Conservation (phyloP, 345 rosid genomes). For the Odontarrhena argentea region DNA sequence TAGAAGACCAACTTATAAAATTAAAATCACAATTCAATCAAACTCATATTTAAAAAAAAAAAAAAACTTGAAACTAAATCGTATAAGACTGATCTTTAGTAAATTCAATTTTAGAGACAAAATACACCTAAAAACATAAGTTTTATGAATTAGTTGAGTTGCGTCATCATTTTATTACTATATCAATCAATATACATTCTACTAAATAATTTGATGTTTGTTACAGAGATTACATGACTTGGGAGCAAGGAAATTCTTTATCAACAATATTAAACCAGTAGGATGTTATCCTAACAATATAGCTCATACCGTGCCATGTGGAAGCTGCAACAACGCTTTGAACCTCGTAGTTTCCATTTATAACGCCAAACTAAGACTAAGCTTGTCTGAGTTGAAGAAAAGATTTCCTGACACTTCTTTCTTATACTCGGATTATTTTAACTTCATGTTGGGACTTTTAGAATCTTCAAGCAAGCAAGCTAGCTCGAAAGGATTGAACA, state of each 20-base stretch:
- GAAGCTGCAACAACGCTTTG: constrained; percentile 30
- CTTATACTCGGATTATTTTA: constrained; percentile 37
- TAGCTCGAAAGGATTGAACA: constrained; percentile 6
- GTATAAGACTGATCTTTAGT: too few species aligned
- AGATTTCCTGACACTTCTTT: constrained; percentile 11
- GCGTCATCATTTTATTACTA: too few species aligned
- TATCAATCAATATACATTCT: neutral
- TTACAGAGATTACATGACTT: constrained; percentile 30
- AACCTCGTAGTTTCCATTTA: constrained; percentile 17
- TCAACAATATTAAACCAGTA: constrained; percentile 35
- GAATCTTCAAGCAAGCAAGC: constrained; percentile 4
- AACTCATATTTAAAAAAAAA: too few species aligned
- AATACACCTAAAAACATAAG: too few species aligned
- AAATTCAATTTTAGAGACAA: too few species aligned
- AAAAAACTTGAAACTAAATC: too few species aligned
- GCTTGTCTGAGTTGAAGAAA: neutral
- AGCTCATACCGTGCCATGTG: constrained; percentile 16
- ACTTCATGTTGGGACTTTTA: constrained; percentile 22
- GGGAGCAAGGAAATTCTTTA: constrained; percentile 39
- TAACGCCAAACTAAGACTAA: constrained; percentile 24
- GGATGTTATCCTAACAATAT: constrained; percentile 37
- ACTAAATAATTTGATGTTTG: neutral
- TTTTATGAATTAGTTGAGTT: too few species aligned
- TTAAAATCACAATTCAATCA: too few species aligned
- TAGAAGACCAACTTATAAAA: too few species aligned